Base-by-base conservation (phyloP, 1,139 yeast genomes). In the Saccharomycopsis hybrid region DNA sequence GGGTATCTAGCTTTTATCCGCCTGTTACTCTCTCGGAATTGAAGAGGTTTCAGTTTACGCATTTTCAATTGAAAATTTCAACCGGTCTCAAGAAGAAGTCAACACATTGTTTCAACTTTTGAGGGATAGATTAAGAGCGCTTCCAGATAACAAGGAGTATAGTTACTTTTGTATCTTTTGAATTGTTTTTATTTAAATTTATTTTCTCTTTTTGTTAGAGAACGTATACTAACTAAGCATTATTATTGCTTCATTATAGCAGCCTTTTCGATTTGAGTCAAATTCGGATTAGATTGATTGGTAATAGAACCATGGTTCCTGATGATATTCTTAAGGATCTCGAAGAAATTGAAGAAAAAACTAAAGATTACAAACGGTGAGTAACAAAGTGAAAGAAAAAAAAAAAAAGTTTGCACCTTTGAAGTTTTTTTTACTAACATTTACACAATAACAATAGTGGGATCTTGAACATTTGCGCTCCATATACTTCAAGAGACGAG, bases 401-500 rank as follows among this genome's bases (percentile, higher is more conserved):
- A 8, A 8, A 38, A 24, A 38, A 13, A 18, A 18, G 18, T 18
- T 18, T 18, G 18, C 18, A 18, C 18, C 18, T 18, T 18, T 18
- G 18, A 18, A 38, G 44, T 27, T 5, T 27, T 11, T n/a, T 39
- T 39, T 39, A n/a, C 41, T 18, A 39, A 39, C 29, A n/a, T 25
- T 27, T 18, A 18, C 18, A 18, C 18, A 18, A 18, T 32, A 24
- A 41, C 32, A 28, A 25, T 41, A 67, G 80, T 44, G 92, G 94
- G 4, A 73, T 77, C 7, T 72, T 92, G 50, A 92, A 90, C 63
- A 83, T 92, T 35, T 90, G 97, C 64, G 87, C 92, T 64, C 96
- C 97, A 0, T 92, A 92, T 67, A 92, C 98, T 0, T 82, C 97
- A 5, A 74, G 97, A 57, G 95, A 92, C 62, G 98, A 92, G 60